Conservation (phyloP, 2,329 filamentous ascomycete species). For the Cercospora beticola region DNA sequence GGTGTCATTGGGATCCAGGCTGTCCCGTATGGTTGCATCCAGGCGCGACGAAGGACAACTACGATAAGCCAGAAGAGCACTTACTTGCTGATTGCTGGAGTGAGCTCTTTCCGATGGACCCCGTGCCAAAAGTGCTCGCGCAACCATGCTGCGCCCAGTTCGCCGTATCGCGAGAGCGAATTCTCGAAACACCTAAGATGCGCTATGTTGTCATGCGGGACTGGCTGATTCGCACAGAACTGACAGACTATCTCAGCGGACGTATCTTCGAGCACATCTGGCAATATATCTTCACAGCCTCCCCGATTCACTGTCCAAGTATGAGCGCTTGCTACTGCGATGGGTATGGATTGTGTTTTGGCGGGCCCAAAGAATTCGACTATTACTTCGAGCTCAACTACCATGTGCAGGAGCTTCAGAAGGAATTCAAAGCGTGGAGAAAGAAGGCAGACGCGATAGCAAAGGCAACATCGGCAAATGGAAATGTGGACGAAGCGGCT, state of each 20-base stretch:
- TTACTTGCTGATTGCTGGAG: constrained; percentile 48
- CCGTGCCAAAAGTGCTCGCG: constrained; percentile 52
- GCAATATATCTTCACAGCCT: constrained; percentile 61
- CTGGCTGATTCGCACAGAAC: constrained; percentile 59
- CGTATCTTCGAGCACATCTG: constrained; percentile 65
- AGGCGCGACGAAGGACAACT: constrained; percentile 39
- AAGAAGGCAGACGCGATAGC: constrained; percentile 42
- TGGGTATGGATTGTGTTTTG: constrained; percentile 63
- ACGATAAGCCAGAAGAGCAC: constrained; percentile 46
- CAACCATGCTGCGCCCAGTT: constrained; percentile 67
- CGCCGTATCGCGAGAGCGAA: constrained; percentile 58
- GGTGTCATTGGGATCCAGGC: constrained; percentile 56
- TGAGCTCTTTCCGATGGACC: constrained; percentile 50
- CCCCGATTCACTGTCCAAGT: constrained; percentile 50
- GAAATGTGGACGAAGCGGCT: constrained; percentile 43
- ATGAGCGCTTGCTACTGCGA: constrained; percentile 64
- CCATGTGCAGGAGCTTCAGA: constrained; percentile 43
- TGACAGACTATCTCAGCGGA: constrained; percentile 57
- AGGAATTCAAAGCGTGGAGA: constrained; percentile 46
- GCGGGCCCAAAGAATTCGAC: constrained; percentile 49
- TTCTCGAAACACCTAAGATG: constrained; percentile 53
- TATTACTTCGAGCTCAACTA: constrained; percentile 51
- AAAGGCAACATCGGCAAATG: constrained; percentile 39
- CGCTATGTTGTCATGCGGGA: constrained; percentile 59
- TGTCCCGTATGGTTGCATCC: constrained; percentile 58